phyloP scores from a whole-genome alignment of 148 eudicot genomes.

The Camellia lanceoleosa region DNA sequence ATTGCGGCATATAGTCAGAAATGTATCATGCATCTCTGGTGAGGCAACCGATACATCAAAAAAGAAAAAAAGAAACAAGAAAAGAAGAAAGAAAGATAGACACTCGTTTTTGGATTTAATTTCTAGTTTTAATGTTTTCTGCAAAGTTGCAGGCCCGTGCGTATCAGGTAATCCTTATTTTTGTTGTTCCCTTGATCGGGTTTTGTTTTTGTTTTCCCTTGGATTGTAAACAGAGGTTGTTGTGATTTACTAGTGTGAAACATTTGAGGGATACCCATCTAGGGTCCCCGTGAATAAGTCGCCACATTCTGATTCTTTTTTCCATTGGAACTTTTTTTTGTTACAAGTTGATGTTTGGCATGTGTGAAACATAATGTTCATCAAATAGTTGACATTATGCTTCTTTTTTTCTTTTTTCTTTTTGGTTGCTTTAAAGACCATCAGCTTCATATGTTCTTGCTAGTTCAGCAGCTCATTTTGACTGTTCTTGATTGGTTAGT shows the following conservation, averaged over 20 bases:
- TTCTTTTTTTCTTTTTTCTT: too few species aligned
- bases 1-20: slow-evolving; percentile 41
- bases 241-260: slow-evolving; percentile 39
- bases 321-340: not conserved
- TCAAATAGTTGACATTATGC: not conserved
- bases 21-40: slow-evolving; percentile 32
- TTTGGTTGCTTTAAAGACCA: not conserved
- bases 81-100: not conserved
- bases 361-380: not conserved
- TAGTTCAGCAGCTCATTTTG: not conserved
- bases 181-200: not conserved
- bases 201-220: slow-evolving; percentile 8
- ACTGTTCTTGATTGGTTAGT: slow-evolving; percentile 2
- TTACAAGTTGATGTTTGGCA: not conserved
- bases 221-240: slow-evolving; percentile 23
- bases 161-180: slow-evolving; percentile 8
- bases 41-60: slow-evolving; percentile 20
- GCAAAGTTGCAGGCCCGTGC: slow-evolving; percentile 22
- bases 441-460: not conserved
- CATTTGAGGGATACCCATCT: slow-evolving; percentile 24
- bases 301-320: slow-evolving; percentile 11
- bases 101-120: not conserved
- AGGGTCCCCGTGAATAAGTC: slow-evolving; percentile 33
- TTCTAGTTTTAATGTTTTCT: slow-evolving; percentile 26
- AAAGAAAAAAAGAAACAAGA: not conserved